phyloP scores from a whole-genome alignment of 352 stramenopile species.

The Pythium utonaiense region DNA sequence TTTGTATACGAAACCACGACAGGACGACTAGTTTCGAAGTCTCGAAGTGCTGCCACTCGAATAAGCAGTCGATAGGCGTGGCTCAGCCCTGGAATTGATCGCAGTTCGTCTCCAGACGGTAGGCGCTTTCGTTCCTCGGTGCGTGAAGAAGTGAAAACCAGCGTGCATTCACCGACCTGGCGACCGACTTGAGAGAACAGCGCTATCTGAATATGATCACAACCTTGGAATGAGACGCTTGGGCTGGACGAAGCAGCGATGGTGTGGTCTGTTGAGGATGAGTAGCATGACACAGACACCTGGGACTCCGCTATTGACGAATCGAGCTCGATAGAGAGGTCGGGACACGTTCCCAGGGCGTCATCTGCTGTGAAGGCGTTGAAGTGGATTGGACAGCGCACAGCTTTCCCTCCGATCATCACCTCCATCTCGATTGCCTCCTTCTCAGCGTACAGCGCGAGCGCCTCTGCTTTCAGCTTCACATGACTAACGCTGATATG shows the following conservation, averaged over 20 bases:
- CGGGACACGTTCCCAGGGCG: constrained; percentile 31
- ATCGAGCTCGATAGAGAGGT: constrained; percentile 8
- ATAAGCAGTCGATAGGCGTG: constrained; percentile 20
- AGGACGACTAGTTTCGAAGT: constrained; percentile 17
- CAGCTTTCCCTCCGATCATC: constrained; percentile 17
- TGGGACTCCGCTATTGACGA: not conserved
- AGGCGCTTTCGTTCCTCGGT: not conserved
- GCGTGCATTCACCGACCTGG: constrained; percentile 10
- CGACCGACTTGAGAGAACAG: not conserved
- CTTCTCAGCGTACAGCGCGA: constrained; percentile 29
- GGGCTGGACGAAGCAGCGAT: constrained; percentile 4
- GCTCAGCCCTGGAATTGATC: constrained; percentile 8
- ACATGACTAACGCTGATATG: constrained; percentile 33
- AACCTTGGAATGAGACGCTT: not conserved
- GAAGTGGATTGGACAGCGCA: constrained; percentile 28
- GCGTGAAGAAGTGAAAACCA: not conserved
- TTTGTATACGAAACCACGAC: constrained; percentile 20
- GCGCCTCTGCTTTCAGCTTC: constrained; percentile 20
- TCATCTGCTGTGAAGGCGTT: constrained; percentile 36
- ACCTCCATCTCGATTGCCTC: constrained; percentile 43
- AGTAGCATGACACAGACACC: constrained; percentile 12
- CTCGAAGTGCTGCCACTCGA: constrained; percentile 11
- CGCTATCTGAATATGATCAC: not conserved
- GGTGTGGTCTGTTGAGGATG: constrained; percentile 10
- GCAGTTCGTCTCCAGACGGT: not conserved